Evolutionary conservation across 768 basidiomycete species (phyloP).

Genomic region (Russula ochroleuca): DNA sequence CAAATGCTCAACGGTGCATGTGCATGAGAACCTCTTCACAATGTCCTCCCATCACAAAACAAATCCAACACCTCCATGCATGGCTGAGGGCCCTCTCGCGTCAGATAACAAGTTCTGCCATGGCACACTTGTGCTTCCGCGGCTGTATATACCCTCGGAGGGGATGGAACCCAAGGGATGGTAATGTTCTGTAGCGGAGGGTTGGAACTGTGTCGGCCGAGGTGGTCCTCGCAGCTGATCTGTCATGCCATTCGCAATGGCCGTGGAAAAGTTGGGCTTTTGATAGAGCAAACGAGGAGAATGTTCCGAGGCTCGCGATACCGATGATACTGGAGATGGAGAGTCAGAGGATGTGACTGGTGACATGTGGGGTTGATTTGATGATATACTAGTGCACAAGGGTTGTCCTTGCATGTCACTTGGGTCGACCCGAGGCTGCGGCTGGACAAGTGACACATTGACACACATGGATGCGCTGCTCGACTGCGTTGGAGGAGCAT

Average conservation of each 20-base stretch:
- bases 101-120: constrained; percentile 16
- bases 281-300: constrained; percentile 22
- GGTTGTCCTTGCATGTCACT: neutral
- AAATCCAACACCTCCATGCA: constrained; percentile 10
- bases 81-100: constrained; percentile 7
- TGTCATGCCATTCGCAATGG: constrained; percentile 8
- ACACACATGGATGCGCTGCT: constrained; percentile 5
- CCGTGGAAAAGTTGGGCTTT: constrained; percentile 4
- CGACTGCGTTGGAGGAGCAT: constrained; percentile 8
- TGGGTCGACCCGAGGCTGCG: constrained; percentile 10
- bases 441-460: constrained; percentile 14
- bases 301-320: constrained; percentile 26
- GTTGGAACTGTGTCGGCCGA: constrained; percentile 11
- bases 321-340: constrained; percentile 27
- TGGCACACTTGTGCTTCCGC: constrained; percentile 6
- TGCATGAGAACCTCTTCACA: neutral
- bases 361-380: constrained; percentile 7
- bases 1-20: constrained; percentile 1
- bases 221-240: constrained; percentile 12
- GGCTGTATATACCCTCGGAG: constrained; percentile 4
- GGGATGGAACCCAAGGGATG: constrained; percentile 4
- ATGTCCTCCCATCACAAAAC: constrained; percentile 13
- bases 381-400: neutral
- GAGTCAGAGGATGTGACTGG: constrained; percentile 18
- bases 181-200: constrained; percentile 6